Evolutionary conservation across 768 basidiomycete species (phyloP).

Genomic region (Lactarius pseudohatsudake): DNA sequence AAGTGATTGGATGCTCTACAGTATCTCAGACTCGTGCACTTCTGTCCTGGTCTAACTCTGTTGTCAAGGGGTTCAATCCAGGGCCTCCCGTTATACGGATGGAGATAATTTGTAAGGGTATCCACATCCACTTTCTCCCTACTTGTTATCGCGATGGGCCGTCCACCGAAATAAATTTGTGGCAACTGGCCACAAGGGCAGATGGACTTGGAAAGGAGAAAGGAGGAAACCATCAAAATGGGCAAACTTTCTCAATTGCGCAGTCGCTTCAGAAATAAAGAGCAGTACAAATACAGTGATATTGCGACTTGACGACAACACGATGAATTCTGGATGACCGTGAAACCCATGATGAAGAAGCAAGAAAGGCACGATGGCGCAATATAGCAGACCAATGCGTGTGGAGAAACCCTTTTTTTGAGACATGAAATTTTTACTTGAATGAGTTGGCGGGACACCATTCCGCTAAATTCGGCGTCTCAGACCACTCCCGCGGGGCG

Average conservation of each 20-base stretch:
- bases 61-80: conserved; percentile 12
- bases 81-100: conserved; percentile 5
- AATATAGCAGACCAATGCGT: neutral
- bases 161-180: neutral
- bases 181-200: neutral
- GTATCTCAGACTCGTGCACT: conserved; percentile 3
- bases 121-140: neutral
- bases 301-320: conserved; percentile 12
- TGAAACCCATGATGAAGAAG: conserved; percentile 2
- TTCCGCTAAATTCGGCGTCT: conserved; percentile 3
- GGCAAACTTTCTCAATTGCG: neutral
- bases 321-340: neutral
- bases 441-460: neutral
- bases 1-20: neutral
- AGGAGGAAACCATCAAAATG: neutral
- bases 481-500: conserved; percentile 2
- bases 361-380: neutral
- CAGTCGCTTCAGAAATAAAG: conserved; percentile 3
- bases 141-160: neutral
- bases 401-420: conserved; percentile 6
- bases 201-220: neutral
- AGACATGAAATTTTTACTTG: neutral
- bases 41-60: conserved; percentile 8
- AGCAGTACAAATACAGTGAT: conserved; percentile 25
- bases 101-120: neutral